Base-by-base conservation (phyloP, 2,329 filamentous ascomycete species). In the Monosporascus sp. region DNA sequence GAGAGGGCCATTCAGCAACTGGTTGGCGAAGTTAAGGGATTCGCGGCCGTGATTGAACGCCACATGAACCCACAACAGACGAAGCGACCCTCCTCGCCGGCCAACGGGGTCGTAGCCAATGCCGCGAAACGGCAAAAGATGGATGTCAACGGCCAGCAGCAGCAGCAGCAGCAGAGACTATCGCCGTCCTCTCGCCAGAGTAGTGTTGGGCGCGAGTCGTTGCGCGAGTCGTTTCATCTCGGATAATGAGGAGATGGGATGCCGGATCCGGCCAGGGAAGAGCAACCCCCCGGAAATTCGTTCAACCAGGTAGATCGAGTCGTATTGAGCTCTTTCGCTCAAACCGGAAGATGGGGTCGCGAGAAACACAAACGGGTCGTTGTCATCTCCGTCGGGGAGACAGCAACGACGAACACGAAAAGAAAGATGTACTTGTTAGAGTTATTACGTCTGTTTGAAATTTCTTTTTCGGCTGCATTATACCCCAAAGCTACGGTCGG, bases 381-480 rank as follows among this genome's bases (percentile, higher is more conserved):
- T 24, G 44, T 47, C n/a, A n/a, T 28, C 11, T 9, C 31, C 31
- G 9, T 9, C 15, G 20, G 7, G 22, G 37, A 35, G 11, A 14
- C 31, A 4, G 31, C 31, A 9, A 14, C 11, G 15, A 18, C 24
- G 37, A 22, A 38, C 22, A 38, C 20, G 28, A 20, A 8, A 37
- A 48, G 31, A 14, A 35, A 24, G 9, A 28, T 38, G 31, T 15
- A 15, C 37, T 44, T 56, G 47, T 37, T 28, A n/a, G 24, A 17
- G 45, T 56, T 20, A 18, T 45, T 50, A 38, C 18, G 38, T 47
- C 51, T 20, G 18, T 47, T 24, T 31, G 49, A 51, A 22, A 22
- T 22, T 22, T 48, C 11, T 35, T 35, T 14, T 35, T 35, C 31
- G 31, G 5, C 9, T 35, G 44, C 43, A 50, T 58, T 35, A 20